These are phyloP conservation scores for Verbena officinalis DNA, from an alignment of 257 asterid genomes.

Conservation along the genomic window DNA sequence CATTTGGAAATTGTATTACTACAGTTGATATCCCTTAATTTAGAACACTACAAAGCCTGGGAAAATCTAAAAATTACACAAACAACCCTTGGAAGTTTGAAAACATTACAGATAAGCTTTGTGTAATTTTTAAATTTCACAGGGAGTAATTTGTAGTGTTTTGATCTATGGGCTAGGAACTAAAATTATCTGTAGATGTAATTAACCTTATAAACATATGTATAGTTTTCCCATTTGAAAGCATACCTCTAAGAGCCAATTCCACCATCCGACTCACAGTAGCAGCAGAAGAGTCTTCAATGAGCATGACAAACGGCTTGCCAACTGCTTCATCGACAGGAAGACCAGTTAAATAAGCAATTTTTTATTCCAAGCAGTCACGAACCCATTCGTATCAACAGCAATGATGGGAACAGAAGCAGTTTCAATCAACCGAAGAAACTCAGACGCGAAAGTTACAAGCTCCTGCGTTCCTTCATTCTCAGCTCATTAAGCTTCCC, in stretches of 20 bases:
- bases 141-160: too few species aligned
- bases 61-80: too few species aligned
- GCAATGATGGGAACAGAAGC: constrained; percentile 93
- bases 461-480: constrained; percentile 86
- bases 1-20: too few species aligned
- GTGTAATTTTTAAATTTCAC: too few species aligned
- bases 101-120: too few species aligned
- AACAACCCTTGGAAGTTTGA: too few species aligned
- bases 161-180: too few species aligned
- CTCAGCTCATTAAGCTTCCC: constrained; percentile 65
- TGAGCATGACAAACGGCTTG: constrained; percentile 66
- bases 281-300: constrained; percentile 79
- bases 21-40: too few species aligned
- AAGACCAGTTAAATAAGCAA: constrained; percentile 81
- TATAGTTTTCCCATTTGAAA: too few species aligned
- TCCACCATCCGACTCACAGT: constrained; percentile 68
- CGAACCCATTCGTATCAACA: constrained; percentile 77
- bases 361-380: constrained; percentile 94
- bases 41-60: too few species aligned
- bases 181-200: too few species aligned
- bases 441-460: constrained; percentile 84
- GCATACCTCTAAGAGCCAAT: constrained; percentile 73
- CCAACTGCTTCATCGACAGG: constrained; percentile 80
- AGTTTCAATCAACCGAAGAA: constrained; percentile 90
- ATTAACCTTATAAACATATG: too few species aligned